Percentiles rank a stretch among this genome's conserved stretches.
Evolutionary conservation across 2,329 filamentous ascomycete genomes (phyloP).

Genomic region (Epichloe sylvatica): DNA sequence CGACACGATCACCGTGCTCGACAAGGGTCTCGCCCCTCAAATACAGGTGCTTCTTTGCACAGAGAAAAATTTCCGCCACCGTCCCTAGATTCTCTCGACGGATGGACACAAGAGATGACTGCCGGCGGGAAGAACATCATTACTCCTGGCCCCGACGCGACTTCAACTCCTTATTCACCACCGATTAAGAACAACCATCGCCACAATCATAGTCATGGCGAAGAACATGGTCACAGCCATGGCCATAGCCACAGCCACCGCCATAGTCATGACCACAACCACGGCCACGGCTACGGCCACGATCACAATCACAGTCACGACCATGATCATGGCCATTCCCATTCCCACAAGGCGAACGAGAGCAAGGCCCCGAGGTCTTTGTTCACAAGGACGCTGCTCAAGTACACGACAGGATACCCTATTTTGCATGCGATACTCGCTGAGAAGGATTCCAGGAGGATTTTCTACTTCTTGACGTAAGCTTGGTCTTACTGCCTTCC

Average conservation of each 20-base stretch:
- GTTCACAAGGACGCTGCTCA: slow-evolving; percentile 61
- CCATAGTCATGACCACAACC: slow-evolving; percentile 9
- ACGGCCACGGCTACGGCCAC: slow-evolving; percentile 11
- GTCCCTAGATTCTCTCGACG: slow-evolving; percentile 21
- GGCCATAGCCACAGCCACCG: slow-evolving; percentile 12
- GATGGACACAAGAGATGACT: slow-evolving; percentile 28
- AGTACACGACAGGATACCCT: slow-evolving; percentile 55
- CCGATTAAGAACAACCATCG: slow-evolving; percentile 9
- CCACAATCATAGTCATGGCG: slow-evolving; percentile 7
- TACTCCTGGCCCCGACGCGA: slow-evolving; percentile 18
- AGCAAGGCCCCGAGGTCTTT: slow-evolving; percentile 42
- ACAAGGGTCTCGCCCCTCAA: slow-evolving; percentile 18
- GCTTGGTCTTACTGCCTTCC: slow-evolving; percentile 14
- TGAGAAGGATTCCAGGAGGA: slow-evolving; percentile 84
- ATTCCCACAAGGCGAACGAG: slow-evolving; percentile 18
- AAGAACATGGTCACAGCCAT: slow-evolving; percentile 11
- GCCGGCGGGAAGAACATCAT: slow-evolving; percentile 27
- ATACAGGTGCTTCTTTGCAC: slow-evolving; percentile 13
- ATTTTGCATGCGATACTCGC: slow-evolving; percentile 73
- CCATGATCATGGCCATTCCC: slow-evolving; percentile 12
- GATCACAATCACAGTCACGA: slow-evolving; percentile 13
- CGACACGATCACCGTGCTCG: slow-evolving; percentile 18
- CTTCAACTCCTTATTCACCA: slow-evolving; percentile 14
- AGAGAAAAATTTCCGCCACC: slow-evolving; percentile 20
- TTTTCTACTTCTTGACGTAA: slow-evolving; percentile 93